These are phyloP conservation scores for Herpetomonas samuelpessoai DNA, from an alignment of 208 protist species.

Conservation along the genomic window DNA sequence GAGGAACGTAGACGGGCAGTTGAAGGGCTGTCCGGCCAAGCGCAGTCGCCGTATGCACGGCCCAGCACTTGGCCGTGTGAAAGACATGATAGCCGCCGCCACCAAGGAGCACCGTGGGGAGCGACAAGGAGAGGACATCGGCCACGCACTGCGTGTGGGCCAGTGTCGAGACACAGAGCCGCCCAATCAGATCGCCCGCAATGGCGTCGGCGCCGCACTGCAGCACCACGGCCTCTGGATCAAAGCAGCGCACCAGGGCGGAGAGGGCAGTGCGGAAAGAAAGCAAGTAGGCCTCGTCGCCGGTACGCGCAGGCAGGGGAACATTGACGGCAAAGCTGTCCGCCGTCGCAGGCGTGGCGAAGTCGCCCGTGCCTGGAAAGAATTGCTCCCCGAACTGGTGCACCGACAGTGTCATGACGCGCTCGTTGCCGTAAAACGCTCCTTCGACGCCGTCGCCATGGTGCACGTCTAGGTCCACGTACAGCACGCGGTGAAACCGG, in stretches of 20 bases:
- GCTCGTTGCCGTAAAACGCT: constrained; percentile 98
- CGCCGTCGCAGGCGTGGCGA: constrained; percentile 21
- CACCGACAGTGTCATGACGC: constrained; percentile 99
- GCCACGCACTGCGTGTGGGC: constrained; percentile 94
- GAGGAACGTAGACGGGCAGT: constrained; percentile 71
- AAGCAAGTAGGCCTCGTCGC: constrained; percentile 92
- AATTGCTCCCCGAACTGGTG: constrained; percentile 98
- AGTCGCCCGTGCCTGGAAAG: constrained; percentile 97
- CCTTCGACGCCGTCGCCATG: constrained; percentile 99
- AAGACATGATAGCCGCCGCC: constrained; percentile 99
- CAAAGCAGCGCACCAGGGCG: constrained; percentile 94
- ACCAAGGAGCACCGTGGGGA: constrained; percentile 96
- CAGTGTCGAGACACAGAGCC: constrained; percentile 95
- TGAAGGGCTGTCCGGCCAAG: constrained; percentile 46
- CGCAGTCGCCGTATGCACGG: constrained; percentile 95
- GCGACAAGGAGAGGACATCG: constrained; percentile 90
- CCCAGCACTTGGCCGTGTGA: constrained; percentile 98
- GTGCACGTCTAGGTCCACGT: constrained; percentile 99
- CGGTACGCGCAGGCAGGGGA: constrained; percentile 94
- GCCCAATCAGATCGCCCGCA: constrained; percentile 95
- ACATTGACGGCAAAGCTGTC: constrained; percentile 92
- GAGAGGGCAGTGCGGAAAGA: constrained; percentile 95
- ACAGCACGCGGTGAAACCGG: constrained; percentile 96
- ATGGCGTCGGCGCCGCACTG: constrained; percentile 99
- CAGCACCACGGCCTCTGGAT: constrained; percentile 96